Evolutionary conservation across 176 grass and related monocot species (phyloP).

Genomic region (Thinopyrum elongatum): DNA sequence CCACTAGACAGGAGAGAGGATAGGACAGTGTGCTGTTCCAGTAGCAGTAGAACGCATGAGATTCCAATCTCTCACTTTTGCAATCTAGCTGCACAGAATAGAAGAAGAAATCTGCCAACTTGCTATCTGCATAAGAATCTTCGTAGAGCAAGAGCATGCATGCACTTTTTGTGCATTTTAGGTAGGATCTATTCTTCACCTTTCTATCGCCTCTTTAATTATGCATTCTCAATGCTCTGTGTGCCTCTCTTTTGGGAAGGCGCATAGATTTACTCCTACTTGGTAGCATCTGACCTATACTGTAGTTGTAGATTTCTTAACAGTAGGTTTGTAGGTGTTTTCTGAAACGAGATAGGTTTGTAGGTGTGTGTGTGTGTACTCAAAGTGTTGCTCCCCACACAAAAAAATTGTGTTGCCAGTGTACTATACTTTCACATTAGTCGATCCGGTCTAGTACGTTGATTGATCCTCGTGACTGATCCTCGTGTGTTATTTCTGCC

Average conservation of each 20-base stretch:
- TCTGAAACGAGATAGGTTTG: too few species aligned
- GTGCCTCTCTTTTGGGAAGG: conserved; percentile 47
- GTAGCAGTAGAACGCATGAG: conserved; percentile 33
- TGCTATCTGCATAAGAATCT: conserved; percentile 42
- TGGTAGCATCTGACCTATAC: conserved; percentile 35
- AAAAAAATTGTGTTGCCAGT: not conserved
- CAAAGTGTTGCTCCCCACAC: not conserved
- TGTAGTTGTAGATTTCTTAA: not conserved
- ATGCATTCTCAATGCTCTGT: conserved; percentile 33
- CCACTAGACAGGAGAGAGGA: conserved; percentile 10
- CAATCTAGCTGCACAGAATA: not conserved
- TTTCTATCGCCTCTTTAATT: conserved; percentile 33
- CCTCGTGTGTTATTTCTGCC: not conserved
- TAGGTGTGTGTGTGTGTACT: not conserved
- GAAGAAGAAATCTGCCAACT: conserved; percentile 1
- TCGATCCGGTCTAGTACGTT: conserved; percentile 10
- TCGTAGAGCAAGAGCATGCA: conserved; percentile 33
- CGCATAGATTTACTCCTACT: conserved; percentile 23
- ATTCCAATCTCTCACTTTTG: conserved; percentile 34
- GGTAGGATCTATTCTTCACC: conserved; percentile 50
- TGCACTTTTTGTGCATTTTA: conserved; percentile 27
- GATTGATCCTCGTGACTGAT: not conserved
- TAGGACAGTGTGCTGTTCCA: not conserved
- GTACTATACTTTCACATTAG: conserved; percentile 20
- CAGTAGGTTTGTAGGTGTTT: not conserved